Evolutionary conservation across 805 yeast genomes (phyloP).

Genomic region (Starmerella asiatica): DNA sequence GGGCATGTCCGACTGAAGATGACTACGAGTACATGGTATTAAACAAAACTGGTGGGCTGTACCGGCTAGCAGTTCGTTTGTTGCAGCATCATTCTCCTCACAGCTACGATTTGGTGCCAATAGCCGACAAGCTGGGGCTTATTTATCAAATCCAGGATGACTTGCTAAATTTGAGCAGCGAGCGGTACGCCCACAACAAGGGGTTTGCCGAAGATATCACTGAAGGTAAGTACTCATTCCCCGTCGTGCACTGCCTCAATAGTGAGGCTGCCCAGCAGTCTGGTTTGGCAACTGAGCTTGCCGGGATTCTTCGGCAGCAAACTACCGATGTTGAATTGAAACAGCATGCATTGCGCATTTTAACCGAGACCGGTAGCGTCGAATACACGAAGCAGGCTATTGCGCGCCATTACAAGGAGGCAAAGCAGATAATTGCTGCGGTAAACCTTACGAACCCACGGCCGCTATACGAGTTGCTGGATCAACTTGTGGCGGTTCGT

Average conservation of each 20-base stretch:
- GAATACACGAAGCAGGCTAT: constrained; percentile 30
- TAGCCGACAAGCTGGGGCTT: constrained; percentile 68
- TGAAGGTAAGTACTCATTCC: constrained; percentile 82
- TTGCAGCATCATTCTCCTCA: constrained; percentile 33
- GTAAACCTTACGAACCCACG: background rate
- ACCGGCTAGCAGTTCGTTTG: constrained; percentile 57
- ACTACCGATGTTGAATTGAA: constrained; percentile 41
- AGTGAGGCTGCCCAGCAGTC: constrained; percentile 30
- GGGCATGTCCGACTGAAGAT: constrained; percentile 42
- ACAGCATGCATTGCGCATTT: constrained; percentile 36
- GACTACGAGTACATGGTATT: constrained; percentile 70
- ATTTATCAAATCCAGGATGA: constrained; percentile 82
- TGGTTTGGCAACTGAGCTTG: constrained; percentile 28
- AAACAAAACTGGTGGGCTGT: constrained; percentile 82
- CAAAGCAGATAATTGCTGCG: constrained; percentile 20
- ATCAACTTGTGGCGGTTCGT: constrained; percentile 1
- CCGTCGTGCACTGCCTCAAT: constrained; percentile 55
- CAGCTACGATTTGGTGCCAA: constrained; percentile 32
- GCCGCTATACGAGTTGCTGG: constrained; percentile 6
- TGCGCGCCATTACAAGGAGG: constrained; percentile 21
- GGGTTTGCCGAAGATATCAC: constrained; percentile 77
- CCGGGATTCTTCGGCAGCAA: constrained; percentile 38
- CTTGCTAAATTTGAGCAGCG: constrained; percentile 51
- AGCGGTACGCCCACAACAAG: constrained; percentile 42
- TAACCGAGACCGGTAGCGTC: constrained; percentile 33